Conservation (phyloP, 306 rosid genomes). For the Begonia loranthoides region DNA sequence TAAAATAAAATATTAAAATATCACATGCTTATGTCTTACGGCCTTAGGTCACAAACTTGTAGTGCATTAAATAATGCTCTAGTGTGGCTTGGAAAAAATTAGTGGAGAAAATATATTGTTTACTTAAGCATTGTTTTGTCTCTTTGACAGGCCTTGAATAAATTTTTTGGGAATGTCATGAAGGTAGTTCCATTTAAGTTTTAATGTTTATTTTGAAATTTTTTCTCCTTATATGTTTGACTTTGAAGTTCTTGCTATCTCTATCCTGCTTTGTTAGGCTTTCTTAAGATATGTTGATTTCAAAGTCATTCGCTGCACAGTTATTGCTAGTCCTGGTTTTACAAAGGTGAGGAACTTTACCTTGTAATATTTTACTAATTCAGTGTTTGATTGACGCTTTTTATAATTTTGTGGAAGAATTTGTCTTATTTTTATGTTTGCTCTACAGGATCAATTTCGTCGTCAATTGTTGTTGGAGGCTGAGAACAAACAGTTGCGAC, state of each 20-base stretch:
- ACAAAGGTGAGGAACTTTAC: constrained; percentile 47
- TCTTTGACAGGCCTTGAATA: constrained; percentile 66
- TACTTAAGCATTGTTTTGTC: constrained; percentile 7
- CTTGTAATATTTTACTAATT: neutral
- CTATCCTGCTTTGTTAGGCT: constrained; percentile 41
- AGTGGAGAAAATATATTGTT: neutral
- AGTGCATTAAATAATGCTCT: neutral
- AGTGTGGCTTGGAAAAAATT: neutral
- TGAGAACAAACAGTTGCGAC: constrained; percentile 77
- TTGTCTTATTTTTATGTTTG: neutral
- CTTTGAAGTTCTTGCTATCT: constrained; percentile 10
- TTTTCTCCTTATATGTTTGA: neutral
- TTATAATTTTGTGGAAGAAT: too few species aligned
- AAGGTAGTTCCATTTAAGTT: constrained; percentile 33
- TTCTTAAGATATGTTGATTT: constrained; percentile 88
- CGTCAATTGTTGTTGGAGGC: constrained; percentile 90
- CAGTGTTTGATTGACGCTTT: neutral
- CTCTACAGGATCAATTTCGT: constrained; percentile 84
- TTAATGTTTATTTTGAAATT: neutral
- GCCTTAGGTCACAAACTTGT: neutral
- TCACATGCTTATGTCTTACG: neutral
- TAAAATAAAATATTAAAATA: too few species aligned
- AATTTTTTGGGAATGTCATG: constrained; percentile 79
- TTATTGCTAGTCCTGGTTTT: constrained; percentile 96
- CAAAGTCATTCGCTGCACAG: constrained; percentile 86